These are phyloP conservation scores for Phytopythium sindhum DNA, from an alignment of 352 stramenopile species.

Conservation along the genomic window DNA sequence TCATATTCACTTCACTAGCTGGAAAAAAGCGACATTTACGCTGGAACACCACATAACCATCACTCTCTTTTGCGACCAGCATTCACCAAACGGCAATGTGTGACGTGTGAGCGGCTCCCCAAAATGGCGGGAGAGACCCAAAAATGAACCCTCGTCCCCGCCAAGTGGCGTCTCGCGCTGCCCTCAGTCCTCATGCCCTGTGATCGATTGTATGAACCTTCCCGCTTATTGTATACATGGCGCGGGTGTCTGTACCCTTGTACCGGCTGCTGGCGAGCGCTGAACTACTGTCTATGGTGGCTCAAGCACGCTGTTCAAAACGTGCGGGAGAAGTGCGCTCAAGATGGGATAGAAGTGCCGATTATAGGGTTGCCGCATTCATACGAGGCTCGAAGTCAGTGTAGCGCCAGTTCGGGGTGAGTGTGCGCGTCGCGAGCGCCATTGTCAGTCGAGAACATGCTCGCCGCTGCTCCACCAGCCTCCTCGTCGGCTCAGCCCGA, in stretches of 20 bases:
- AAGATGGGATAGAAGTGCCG: neutral
- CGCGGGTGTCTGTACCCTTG: neutral
- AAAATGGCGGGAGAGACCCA: neutral
- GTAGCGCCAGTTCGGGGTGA: neutral
- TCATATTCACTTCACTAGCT: too few species aligned
- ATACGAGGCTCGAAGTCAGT: neutral
- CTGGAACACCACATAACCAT: neutral
- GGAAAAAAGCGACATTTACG: neutral
- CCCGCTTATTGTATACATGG: too few species aligned
- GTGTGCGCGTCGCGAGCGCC: neutral
- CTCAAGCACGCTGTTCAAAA: neutral
- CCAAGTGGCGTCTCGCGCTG: neutral
- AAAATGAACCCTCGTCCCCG: neutral
- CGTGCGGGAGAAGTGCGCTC: neutral
- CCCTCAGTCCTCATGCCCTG: neutral
- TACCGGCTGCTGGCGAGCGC: neutral
- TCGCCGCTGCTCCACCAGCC: neutral
- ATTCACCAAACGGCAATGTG: constrained; percentile 5
- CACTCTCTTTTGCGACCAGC: constrained; percentile 1
- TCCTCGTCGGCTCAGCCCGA: neutral
- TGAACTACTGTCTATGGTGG: neutral
- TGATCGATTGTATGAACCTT: neutral
- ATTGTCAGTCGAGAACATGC: neutral
- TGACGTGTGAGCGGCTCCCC: constrained; percentile 1
- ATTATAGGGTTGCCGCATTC: neutral